Percentiles rank a stretch among this genome's conserved stretches.
phyloP scores from a whole-genome alignment of 257 asterid genomes.

The Nicotiana otophora region DNA sequence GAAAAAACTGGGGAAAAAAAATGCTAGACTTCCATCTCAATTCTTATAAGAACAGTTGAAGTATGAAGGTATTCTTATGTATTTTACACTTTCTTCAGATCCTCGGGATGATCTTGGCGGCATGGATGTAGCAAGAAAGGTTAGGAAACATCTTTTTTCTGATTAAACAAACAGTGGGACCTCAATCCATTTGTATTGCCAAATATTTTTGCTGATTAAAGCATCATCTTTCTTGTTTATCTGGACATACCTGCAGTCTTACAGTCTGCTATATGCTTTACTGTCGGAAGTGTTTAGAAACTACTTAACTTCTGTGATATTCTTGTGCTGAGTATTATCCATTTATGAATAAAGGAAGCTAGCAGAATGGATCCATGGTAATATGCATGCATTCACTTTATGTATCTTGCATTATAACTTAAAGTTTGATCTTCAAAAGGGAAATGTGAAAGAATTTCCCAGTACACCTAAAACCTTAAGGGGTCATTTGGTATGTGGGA shows the following conservation, averaged over 20 bases:
- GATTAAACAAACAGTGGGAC: constrained; percentile 5
- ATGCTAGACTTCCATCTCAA: neutral
- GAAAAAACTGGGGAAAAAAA: neutral
- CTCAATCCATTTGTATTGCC: neutral
- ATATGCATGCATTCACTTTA: neutral
- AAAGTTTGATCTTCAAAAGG: neutral
- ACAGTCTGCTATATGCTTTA: neutral
- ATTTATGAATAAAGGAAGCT: neutral
- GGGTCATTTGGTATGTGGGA: too few relatives aligned
- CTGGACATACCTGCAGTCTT: neutral
- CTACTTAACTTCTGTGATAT: neutral
- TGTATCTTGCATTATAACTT: neutral
- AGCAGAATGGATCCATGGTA: neutral
- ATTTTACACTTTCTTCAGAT: constrained; percentile 44
- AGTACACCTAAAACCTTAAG: neutral
- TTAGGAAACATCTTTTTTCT: constrained; percentile 19
- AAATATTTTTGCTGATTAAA: neutral
- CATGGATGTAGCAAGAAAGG: constrained; percentile 99
- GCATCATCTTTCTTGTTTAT: neutral
- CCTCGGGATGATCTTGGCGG: constrained; percentile 98
- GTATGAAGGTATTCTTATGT: constrained; percentile 17
- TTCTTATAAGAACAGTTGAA: neutral
- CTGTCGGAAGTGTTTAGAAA: neutral
- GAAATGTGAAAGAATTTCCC: neutral
- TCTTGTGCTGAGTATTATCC: neutral